phyloP scores from a whole-genome alignment of 768 basidiomycete genomes.

The Tubosaeta brunneosetosa region DNA sequence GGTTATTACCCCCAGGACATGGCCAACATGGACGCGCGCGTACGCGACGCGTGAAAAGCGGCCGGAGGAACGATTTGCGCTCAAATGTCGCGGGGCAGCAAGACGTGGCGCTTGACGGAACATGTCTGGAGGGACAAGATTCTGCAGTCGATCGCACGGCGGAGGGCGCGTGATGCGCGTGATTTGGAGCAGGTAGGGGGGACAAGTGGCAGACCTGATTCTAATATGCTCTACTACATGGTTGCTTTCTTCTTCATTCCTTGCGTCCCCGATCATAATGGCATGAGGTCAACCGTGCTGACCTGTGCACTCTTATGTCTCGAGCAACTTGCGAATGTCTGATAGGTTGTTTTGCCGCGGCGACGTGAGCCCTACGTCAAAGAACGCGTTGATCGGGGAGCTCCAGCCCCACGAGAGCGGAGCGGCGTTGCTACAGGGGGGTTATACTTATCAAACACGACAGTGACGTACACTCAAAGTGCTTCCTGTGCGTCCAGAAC shows the following conservation, averaged over 20 bases:
- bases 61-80: conserved; percentile 58
- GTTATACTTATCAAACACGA: too few species aligned
- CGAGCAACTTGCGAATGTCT: conserved; percentile 31
- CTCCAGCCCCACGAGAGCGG: background rate
- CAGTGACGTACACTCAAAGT: background rate
- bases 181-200: conserved; percentile 36
- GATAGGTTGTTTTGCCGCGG: conserved; percentile 28
- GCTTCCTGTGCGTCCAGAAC: too few species aligned
- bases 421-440: background rate
- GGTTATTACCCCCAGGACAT: conserved; percentile 81
- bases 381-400: background rate
- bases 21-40: conserved; percentile 67
- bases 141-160: conserved; percentile 44
- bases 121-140: conserved; percentile 46
- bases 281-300: conserved; percentile 12
- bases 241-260: background rate
- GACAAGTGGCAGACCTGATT: conserved; percentile 15
- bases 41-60: conserved; percentile 54
- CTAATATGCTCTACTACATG: background rate
- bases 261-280: background rate
- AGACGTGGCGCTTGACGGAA: conserved; percentile 38
- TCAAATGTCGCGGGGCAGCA: conserved; percentile 34
- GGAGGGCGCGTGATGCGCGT: conserved; percentile 40
- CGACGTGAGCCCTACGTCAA: too few species aligned
- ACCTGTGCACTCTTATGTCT: conserved; percentile 14